Evolutionary conservation across 2,329 filamentous ascomycete genomes (phyloP), one percentile per base, ranked within the genome.

Genomic region (Fusarium mexicanum): DNA sequence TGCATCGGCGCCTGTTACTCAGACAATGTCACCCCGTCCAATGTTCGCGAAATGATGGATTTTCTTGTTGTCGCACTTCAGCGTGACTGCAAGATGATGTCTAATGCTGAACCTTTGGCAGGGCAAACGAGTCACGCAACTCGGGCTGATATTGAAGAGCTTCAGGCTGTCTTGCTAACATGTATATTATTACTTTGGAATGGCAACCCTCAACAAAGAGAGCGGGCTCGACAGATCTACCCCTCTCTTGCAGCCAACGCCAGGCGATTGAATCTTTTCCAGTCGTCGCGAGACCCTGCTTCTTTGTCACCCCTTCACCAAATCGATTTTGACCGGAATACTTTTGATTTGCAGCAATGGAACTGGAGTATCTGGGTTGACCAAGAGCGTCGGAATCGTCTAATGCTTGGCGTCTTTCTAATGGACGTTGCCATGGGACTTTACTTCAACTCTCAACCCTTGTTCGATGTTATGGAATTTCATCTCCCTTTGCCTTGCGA

Each of bases 1-100:
- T 93, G 91, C 79, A 87, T 93, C 76, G 93, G 93, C 43, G 92
- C 92, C 46, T 92, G 93, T 65, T 95, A 94, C 81, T 93, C 92
- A 59, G 87, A 92, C 61, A 87, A 86, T 69, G 83, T 93, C 70
- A 84, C 86, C 35, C 82, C 90, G 50, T 84, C 86, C 69, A 86
- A 92, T 73, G 90, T 92, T 72, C 90, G 92, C 71, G 89, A 90
- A 79, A 86, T 94, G 81, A 93, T 92, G 87, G 89, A 92, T 67
- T 86, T 89, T 59, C 85, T 91, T 40, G 89, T 89, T 72, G 79
- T 85, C 29, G 88, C 89, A 16, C 85, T 93, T 47, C 85, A 91
- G 75, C 86, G 86, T 54, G 89, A 90, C 57, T 80, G 89, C 85
- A 81, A 84, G 81, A 65, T 86, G 82, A 76, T 88, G 58, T 81